phyloP scores from a whole-genome alignment of 2,329 filamentous ascomycete species.

The Colletotrichum sansevieriae region DNA sequence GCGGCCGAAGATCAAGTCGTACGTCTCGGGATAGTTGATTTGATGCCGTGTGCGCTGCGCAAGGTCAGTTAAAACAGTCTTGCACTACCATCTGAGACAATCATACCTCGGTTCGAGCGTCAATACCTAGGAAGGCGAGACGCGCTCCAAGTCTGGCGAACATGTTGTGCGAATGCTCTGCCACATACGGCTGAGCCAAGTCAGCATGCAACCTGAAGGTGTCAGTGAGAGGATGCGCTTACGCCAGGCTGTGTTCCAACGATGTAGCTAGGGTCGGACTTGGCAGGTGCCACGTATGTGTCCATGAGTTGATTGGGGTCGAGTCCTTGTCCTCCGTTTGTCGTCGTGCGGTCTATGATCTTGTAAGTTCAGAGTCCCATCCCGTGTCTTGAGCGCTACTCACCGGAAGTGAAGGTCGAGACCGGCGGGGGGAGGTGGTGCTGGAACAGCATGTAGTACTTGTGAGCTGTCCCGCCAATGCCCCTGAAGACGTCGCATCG shows the following conservation, averaged over 20 bases:
- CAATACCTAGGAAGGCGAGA: constrained; percentile 87
- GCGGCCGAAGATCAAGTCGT: constrained; percentile 84
- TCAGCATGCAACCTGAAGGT: constrained; percentile 61
- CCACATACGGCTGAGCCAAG: constrained; percentile 82
- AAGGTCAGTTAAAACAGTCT: constrained; percentile 11
- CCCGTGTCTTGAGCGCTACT: constrained; percentile 44
- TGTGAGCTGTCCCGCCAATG: constrained; percentile 91
- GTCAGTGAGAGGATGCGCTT: constrained; percentile 68
- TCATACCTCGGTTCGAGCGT: constrained; percentile 87
- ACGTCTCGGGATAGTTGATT: constrained; percentile 94
- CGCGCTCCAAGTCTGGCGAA: constrained; percentile 87
- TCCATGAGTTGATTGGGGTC: constrained; percentile 81
- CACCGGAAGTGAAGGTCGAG: constrained; percentile 87
- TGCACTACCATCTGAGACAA: background rate
- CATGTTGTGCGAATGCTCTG: constrained; percentile 86
- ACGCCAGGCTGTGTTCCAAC: constrained; percentile 81
- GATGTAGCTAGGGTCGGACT: constrained; percentile 79
- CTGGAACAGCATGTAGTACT: constrained; percentile 98
- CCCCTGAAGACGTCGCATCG: constrained; percentile 90
- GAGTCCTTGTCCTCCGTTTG: constrained; percentile 57
- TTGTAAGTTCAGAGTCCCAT: constrained; percentile 46
- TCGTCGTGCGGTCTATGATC: constrained; percentile 42
- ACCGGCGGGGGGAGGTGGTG: constrained; percentile 89
- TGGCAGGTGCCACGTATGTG: constrained; percentile 75
- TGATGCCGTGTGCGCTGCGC: constrained; percentile 84